Evolutionary conservation across 192 early-diverging fungal genomes (phyloP), one percentile per base, ranked within the genome.

Genomic region (Entomortierella beljakovae): DNA sequence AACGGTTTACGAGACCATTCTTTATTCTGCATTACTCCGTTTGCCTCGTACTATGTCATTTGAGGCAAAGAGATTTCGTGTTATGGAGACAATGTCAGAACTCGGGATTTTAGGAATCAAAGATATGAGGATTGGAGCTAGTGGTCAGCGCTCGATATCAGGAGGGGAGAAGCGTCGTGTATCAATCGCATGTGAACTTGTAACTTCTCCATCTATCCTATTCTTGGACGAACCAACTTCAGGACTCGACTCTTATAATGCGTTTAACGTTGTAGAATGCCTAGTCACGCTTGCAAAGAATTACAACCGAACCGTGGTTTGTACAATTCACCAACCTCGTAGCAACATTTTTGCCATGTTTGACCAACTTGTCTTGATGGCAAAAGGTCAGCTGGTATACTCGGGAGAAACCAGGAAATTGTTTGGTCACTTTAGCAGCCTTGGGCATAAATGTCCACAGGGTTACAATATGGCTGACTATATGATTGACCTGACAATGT

Each of bases 311-410:
- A 93, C 94, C 0, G 90, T 97, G 16, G 83, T 98, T 25, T 92
- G 94, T 74, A 98, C 97, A 8, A 97, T 98, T 48, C 97, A 98
- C 81, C 97, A 98, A 75, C 97, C 97, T 46, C 89, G 96, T 58
- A 92, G 92, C 31, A 95, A 97, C 69, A 96, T 98, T 69, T 94
- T 94, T 58, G 88, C 88, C 1, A 84, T 96, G 54, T 98, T 98
- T 83, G 97, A 98, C 81, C 89, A 95, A 49, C 71, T 97, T 31
- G 80, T 98, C 32, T 82, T 98, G 57, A 77, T 98, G 48, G 93
- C 93, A 59, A 91, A 93, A 68, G 96, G 96, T 23, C 82, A 88
- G 25, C 70, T 94, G 56, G 89, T 97, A 10, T 97, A 94, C 67
- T 96, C 94, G 55, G 97, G 97, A 32, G 87, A 92, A 26, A 86